Evolutionary conservation across 75 land plant genomes (phyloP).

Genomic region (Picea glauca): DNA sequence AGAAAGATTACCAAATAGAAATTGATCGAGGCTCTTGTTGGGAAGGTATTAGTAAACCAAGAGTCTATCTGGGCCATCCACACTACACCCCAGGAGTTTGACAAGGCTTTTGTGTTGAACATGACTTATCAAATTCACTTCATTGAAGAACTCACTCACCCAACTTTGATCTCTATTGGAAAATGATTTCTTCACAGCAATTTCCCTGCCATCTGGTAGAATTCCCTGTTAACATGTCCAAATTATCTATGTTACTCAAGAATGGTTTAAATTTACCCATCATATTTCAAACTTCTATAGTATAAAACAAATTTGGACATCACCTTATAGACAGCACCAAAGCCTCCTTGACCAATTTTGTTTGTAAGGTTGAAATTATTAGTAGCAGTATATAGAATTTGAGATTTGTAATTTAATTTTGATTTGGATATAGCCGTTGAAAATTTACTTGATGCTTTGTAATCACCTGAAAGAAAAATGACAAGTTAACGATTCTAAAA

Average conservation of each 20-base stretch:
- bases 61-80: conserved; percentile 33
- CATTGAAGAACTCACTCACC: conserved; percentile 39
- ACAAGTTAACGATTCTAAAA: no score
- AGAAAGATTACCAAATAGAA: conserved; percentile 24
- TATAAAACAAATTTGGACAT: background rate
- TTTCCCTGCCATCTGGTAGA: conserved; percentile 18
- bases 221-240: conserved; percentile 13
- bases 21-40: conserved; percentile 27
- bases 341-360: conserved; percentile 30
- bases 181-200: conserved; percentile 29
- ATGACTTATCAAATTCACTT: conserved; percentile 27
- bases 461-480: no score
- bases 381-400: conserved; percentile 16
- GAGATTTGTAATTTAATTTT: conserved; percentile 19
- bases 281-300: no score
- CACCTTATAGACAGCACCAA: conserved; percentile 34
- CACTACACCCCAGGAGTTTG: conserved; percentile 34
- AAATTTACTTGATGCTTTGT: no score
- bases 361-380: conserved; percentile 11
- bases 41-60: conserved; percentile 38
- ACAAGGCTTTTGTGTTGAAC: conserved; percentile 40
- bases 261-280: no score
- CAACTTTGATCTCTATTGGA: conserved; percentile 17
- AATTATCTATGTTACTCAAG: no score
- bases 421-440: conserved; percentile 15